Conservation (phyloP, 352 stramenopile genomes). For the Elongisporangium undulatum region DNA sequence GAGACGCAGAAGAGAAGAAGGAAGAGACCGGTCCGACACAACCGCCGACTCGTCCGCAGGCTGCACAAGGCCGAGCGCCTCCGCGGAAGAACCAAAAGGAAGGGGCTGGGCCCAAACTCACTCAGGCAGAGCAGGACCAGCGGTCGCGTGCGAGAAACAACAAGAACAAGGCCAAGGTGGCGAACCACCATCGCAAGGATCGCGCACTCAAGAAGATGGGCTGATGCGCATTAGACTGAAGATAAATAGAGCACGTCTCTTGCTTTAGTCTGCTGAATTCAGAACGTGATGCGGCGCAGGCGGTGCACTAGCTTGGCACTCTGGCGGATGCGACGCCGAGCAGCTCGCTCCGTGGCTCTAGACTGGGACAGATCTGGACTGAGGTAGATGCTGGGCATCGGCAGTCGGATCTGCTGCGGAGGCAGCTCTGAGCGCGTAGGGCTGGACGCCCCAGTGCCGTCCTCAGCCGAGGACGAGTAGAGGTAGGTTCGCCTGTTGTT, state of each 20-base stretch:
- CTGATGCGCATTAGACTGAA: constrained; percentile 9
- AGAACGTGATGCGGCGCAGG: constrained; percentile 46
- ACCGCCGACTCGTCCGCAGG: not conserved
- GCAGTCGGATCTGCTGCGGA: constrained; percentile 30
- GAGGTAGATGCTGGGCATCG: constrained; percentile 59
- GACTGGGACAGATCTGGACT: constrained; percentile 38
- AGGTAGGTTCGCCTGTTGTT: not conserved
- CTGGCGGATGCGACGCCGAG: constrained; percentile 29
- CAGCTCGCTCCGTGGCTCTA: constrained; percentile 30
- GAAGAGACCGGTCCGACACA: constrained; percentile 1
- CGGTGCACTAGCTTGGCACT: constrained; percentile 36
- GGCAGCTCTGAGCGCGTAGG: constrained; percentile 18
- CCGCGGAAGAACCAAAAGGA: constrained; percentile 24
- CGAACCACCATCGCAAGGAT: constrained; percentile 82
- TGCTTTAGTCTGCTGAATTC: not conserved
- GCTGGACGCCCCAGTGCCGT: constrained; percentile 4
- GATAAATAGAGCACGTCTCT: constrained; percentile 1
- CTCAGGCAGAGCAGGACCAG: constrained; percentile 32
- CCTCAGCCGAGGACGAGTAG: constrained; percentile 2
- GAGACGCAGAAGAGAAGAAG: constrained; percentile 21
- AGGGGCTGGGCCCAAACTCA: constrained; percentile 10
- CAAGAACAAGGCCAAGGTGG: constrained; percentile 80
- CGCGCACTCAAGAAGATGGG: constrained; percentile 78
- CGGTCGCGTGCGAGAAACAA: constrained; percentile 39
- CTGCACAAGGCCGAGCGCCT: constrained; percentile 4